Evolutionary conservation across 495 filamentous ascomycete species (phyloP).

Genomic region (Pyrenula aspistea): DNA sequence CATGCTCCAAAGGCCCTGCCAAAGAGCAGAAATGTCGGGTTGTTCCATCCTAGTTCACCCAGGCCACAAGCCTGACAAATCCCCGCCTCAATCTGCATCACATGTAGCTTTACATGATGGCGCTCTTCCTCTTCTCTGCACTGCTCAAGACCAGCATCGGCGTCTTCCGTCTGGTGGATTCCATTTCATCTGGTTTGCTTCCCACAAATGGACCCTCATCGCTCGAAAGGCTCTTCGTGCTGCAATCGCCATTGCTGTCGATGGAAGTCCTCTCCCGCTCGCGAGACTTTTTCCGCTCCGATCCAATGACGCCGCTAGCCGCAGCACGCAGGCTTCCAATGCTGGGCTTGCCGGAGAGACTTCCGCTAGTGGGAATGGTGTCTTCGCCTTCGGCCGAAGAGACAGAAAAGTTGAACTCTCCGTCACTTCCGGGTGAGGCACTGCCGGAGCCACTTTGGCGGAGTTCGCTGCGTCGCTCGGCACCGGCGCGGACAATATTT

Average conservation of each 20-base stretch:
- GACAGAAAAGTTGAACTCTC: slow-evolving; percentile 60
- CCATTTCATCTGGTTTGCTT: slow-evolving; percentile 38
- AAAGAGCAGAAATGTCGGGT: neutral
- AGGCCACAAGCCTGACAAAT: too few relatives aligned
- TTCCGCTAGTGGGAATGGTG: slow-evolving; percentile 65
- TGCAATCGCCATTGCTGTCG: slow-evolving; percentile 23
- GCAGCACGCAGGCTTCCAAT: slow-evolving; percentile 69
- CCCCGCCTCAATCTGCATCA: too few relatives aligned
- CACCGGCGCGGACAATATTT: slow-evolving; percentile 80
- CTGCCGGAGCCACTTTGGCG: slow-evolving; percentile 52
- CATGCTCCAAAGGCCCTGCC: neutral
- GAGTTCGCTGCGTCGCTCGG: slow-evolving; percentile 65
- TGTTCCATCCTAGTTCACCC: too few relatives aligned
- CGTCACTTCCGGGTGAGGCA: slow-evolving; percentile 82
- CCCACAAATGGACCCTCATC: slow-evolving; percentile 51
- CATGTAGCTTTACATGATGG: slow-evolving; percentile 29
- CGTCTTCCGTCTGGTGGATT: slow-evolving; percentile 61
- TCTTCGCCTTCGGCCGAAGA: slow-evolving; percentile 66
- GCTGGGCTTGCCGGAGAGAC: slow-evolving; percentile 66
- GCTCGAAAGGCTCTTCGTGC: slow-evolving; percentile 35
- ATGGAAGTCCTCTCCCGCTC: slow-evolving; percentile 47
- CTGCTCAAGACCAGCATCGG: slow-evolving; percentile 78
- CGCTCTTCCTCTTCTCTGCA: slow-evolving; percentile 83
- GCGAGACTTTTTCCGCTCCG: slow-evolving; percentile 53
- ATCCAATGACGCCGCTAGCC: slow-evolving; percentile 75